A percentile compares a stretch with the other conserved stretches of the same genome.
Conservation (phyloP, 2,329 filamentous ascomycete species). For the Golovinomyces cichoracearum region DNA sequence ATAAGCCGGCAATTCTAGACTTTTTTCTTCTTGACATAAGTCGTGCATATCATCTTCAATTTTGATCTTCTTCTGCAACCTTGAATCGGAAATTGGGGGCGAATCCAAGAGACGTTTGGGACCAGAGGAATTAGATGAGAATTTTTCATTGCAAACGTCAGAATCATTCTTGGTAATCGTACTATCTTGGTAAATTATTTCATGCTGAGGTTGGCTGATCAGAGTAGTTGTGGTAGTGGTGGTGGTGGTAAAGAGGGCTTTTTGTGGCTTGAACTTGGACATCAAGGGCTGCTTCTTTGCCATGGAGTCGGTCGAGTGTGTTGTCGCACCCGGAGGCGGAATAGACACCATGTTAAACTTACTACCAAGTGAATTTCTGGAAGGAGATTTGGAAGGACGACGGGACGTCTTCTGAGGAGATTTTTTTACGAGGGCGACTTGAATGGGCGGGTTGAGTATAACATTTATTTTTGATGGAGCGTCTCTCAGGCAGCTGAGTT, state of each 20-base stretch:
- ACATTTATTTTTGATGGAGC: conserved; percentile 29
- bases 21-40: conserved; percentile 4
- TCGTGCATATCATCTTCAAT: conserved; percentile 27
- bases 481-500: conserved; percentile 19
- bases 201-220: conserved; percentile 15
- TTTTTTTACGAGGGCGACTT: conserved; percentile 22
- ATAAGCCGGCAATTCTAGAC: conserved; percentile 15
- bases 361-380: conserved; percentile 32
- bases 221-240: too few species aligned
- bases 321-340: conserved; percentile 31
- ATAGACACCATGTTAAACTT: conserved; percentile 42
- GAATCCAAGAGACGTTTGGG: conserved; percentile 46
- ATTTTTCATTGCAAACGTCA: background rate
- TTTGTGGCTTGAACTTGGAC: conserved; percentile 33
- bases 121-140: conserved; percentile 7
- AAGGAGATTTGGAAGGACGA: conserved; percentile 30
- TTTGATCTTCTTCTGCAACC: conserved; percentile 42
- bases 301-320: conserved; percentile 37
- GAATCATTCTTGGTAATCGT: background rate
- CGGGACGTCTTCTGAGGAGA: conserved; percentile 44
- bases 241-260: conserved; percentile 22
- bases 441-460: conserved; percentile 34
- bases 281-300: conserved; percentile 36
- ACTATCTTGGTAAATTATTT: conserved; percentile 16
- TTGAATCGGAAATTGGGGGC: conserved; percentile 41